These are phyloP conservation scores for Shiraia sp. DNA, from an alignment of 2,329 filamentous ascomycete genomes.

Conservation along the genomic window DNA sequence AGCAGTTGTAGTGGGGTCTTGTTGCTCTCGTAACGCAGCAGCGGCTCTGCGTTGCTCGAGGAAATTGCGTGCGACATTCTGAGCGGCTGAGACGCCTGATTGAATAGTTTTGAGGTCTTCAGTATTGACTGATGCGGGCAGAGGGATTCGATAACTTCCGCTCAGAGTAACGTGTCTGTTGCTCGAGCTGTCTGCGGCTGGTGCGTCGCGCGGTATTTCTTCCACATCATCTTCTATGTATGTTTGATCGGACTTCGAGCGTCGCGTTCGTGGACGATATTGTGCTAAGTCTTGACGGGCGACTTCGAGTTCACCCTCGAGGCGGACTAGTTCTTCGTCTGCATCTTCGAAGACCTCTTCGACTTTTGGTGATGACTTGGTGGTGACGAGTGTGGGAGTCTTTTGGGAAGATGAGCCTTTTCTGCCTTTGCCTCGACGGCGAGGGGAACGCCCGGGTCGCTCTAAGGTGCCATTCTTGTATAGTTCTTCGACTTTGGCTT, in stretches of 20 bases:
- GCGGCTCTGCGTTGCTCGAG: conserved; percentile 34
- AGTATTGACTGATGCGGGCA: conserved; percentile 36
- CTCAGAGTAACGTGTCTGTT: conserved; percentile 40
- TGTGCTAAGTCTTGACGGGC: conserved; percentile 36
- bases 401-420: conserved; percentile 28
- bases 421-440: conserved; percentile 36
- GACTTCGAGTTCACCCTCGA: conserved; percentile 39
- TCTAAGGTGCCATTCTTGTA: conserved; percentile 23
- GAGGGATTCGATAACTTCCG: conserved; percentile 43
- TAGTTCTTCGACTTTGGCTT: conserved; percentile 43
- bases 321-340: conserved; percentile 33
- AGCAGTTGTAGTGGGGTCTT: conserved; percentile 3
- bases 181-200: conserved; percentile 1
- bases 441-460: conserved; percentile 30
- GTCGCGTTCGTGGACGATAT: conserved; percentile 18
- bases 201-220: conserved; percentile 29
- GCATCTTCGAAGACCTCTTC: conserved; percentile 14
- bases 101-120: conserved; percentile 41
- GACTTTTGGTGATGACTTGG: conserved; percentile 9
- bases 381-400: conserved; percentile 20
- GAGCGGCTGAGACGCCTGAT: conserved; percentile 37
- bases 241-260: conserved; percentile 12
- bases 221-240: conserved; percentile 23
- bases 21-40: conserved; percentile 7
- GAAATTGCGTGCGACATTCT: conserved; percentile 38